These are phyloP conservation scores for Rhododendron ovatum DNA, from an alignment of 148 eudicot genomes.

Conservation along the genomic window DNA sequence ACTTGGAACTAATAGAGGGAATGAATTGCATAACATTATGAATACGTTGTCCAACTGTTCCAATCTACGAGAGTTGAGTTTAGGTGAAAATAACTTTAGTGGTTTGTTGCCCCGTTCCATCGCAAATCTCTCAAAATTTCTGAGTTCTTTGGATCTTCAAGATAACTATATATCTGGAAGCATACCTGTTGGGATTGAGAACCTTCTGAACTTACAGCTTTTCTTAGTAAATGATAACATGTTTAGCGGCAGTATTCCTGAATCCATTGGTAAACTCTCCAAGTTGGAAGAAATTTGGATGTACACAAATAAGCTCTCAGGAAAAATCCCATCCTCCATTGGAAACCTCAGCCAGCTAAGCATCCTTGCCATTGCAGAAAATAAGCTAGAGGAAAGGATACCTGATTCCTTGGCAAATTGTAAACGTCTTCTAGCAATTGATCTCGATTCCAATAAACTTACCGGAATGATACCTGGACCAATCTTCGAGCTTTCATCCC, in stretches of 20 bases:
- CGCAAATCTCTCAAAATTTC: no score
- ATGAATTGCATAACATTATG: no score
- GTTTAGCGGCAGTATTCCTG: constrained; percentile 8
- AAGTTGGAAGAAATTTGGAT: background rate
- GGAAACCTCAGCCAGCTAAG: background rate
- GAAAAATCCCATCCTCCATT: no score
- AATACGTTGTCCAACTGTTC: no score
- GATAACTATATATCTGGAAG: background rate
- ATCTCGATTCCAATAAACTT: background rate
- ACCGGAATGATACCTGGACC: background rate
- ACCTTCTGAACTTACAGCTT: background rate
- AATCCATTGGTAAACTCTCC: constrained; percentile 5
- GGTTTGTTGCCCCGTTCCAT: no score
- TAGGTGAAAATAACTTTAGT: no score
- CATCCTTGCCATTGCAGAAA: background rate
- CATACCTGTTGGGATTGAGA: constrained; percentile 12
- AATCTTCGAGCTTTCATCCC: background rate
- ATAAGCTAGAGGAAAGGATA: background rate
- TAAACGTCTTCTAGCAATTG: background rate
- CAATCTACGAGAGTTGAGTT: no score
- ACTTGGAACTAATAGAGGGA: no score
- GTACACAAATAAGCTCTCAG: background rate
- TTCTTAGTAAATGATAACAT: background rate
- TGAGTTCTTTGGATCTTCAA: no score
- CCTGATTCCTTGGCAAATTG: constrained; percentile 1